Conservation (phyloP, 2,329 filamentous ascomycete genomes). For the Dendryphion nanum region DNA sequence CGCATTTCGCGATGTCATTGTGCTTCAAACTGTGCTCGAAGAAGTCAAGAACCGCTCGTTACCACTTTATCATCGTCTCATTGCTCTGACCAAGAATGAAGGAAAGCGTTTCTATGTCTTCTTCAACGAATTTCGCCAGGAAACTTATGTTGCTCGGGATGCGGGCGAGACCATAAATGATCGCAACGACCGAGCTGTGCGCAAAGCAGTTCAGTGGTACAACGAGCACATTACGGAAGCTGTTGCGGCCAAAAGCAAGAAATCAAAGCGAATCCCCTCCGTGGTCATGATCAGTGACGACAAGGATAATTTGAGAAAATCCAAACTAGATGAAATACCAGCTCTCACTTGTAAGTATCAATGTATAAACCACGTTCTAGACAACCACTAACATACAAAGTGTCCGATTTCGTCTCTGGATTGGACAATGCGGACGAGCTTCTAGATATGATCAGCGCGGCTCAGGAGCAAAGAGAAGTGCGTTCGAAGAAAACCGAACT, state of each 20-base stretch:
- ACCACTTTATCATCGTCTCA: conserved; percentile 89
- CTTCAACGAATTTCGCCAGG: conserved; percentile 95
- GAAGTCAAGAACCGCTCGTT: conserved; percentile 92
- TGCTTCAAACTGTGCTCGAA: conserved; percentile 93
- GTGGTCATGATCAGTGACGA: conserved; percentile 96
- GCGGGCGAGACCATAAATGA: conserved; percentile 89
- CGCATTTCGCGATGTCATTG: conserved; percentile 94
- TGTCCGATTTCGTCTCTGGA: conserved; percentile 73
- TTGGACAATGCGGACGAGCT: conserved; percentile 82
- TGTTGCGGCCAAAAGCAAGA: conserved; percentile 52
- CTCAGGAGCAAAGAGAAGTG: conserved; percentile 64
- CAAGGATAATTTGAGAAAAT: conserved; percentile 79
- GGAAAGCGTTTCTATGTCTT: conserved; percentile 98
- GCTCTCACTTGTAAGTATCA: conserved; percentile 55
- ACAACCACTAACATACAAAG: conserved; percentile 17
- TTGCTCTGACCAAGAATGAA: conserved; percentile 88
- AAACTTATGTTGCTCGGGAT: conserved; percentile 78
- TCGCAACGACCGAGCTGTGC: conserved; percentile 88
- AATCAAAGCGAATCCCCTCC: conserved; percentile 61
- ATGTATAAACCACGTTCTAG: background rate
- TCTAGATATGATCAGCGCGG: conserved; percentile 88
- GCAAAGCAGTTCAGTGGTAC: conserved; percentile 88
- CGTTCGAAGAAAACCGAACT: conserved; percentile 67
- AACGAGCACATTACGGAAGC: conserved; percentile 71
- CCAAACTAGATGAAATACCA: conserved; percentile 70